These are phyloP conservation scores for Termitomyces eurrhizus DNA, from an alignment of 768 basidiomycete species.

Conservation along the genomic window DNA sequence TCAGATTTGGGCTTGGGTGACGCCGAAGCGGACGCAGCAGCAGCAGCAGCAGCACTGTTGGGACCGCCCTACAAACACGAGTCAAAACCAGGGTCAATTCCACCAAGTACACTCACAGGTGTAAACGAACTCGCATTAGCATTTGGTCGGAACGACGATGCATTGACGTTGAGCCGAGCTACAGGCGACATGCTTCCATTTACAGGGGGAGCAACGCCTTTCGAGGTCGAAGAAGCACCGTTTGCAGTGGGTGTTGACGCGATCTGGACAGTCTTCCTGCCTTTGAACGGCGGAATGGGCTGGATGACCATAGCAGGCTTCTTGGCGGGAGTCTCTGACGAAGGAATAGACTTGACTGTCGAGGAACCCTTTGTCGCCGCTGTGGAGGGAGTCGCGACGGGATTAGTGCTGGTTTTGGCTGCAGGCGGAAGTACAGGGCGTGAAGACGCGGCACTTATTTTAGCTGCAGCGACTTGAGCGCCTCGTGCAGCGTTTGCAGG, in stretches of 20 bases:
- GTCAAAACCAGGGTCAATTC: constrained; percentile 10
- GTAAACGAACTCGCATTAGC: constrained; percentile 75
- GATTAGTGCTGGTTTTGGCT: constrained; percentile 23
- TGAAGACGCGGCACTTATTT: constrained; percentile 24
- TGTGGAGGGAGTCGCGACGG: constrained; percentile 19
- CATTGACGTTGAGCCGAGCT: constrained; percentile 78
- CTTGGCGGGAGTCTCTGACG: constrained; percentile 31
- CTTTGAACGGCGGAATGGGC: constrained; percentile 88
- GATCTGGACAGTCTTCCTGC: constrained; percentile 38
- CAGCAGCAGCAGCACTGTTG: constrained; percentile 30
- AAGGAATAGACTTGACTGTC: constrained; percentile 24
- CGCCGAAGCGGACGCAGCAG: constrained; percentile 42
- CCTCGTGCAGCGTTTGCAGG: constrained; percentile 48
- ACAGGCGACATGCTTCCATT: constrained; percentile 48
- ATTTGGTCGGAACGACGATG: constrained; percentile 88
- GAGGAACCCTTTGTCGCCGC: constrained; percentile 25
- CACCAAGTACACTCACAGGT: constrained; percentile 42
- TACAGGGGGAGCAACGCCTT: constrained; percentile 15
- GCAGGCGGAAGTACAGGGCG: constrained; percentile 18
- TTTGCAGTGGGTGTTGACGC: constrained; percentile 25
- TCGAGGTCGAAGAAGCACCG: constrained; percentile 22
- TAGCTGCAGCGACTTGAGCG: constrained; percentile 32
- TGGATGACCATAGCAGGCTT: constrained; percentile 77
- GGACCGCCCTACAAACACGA: constrained; percentile 37
- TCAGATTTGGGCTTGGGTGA: constrained; percentile 68